These are phyloP conservation scores for Colletotrichum noveboracense DNA, from an alignment of 2,329 filamentous ascomycete species.

Conservation along the genomic window DNA sequence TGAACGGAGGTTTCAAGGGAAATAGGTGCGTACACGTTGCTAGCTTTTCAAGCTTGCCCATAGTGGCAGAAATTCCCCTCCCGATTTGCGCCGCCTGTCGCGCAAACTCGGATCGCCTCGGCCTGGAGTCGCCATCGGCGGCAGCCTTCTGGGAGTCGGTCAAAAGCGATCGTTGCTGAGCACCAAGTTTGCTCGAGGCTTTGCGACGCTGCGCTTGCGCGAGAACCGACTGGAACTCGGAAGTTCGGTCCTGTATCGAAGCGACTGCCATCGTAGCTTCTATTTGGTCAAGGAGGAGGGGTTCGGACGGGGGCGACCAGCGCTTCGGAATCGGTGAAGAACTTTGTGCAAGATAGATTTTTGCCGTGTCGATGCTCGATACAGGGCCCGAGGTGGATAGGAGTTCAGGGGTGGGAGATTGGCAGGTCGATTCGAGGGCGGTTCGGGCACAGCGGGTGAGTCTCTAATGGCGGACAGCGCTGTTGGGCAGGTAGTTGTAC, in stretches of 20 bases:
- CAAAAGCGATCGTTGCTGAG: slow-evolving; percentile 82
- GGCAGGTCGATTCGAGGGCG: neutral
- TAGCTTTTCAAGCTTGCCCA: slow-evolving; percentile 93
- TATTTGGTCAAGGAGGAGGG: neutral
- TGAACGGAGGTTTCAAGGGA: neutral
- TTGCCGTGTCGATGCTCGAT: neutral
- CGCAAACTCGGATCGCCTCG: slow-evolving; percentile 88
- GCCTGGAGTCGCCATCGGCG: slow-evolving; percentile 57
- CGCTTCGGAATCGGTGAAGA: neutral
- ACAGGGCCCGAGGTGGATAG: neutral
- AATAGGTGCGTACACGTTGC: slow-evolving; percentile 69
- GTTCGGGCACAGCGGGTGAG: neutral
- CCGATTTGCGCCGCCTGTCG: slow-evolving; percentile 91
- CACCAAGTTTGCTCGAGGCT: slow-evolving; percentile 75
- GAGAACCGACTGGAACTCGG: slow-evolving; percentile 93
- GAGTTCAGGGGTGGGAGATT: neutral
- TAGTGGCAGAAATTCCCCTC: slow-evolving; percentile 87
- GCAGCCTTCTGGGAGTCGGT: slow-evolving; percentile 73
- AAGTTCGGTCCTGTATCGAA: slow-evolving; percentile 95
- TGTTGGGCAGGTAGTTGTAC: neutral
- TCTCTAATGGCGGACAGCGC: neutral
- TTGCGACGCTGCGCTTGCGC: slow-evolving; percentile 83
- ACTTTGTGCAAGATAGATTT: neutral
- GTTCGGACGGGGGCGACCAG: neutral
- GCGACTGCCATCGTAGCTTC: slow-evolving; percentile 60